Evolutionary conservation across 1,284 basidiomycete species (phyloP).

Genomic region (Pseudozyma flocculosa): DNA sequence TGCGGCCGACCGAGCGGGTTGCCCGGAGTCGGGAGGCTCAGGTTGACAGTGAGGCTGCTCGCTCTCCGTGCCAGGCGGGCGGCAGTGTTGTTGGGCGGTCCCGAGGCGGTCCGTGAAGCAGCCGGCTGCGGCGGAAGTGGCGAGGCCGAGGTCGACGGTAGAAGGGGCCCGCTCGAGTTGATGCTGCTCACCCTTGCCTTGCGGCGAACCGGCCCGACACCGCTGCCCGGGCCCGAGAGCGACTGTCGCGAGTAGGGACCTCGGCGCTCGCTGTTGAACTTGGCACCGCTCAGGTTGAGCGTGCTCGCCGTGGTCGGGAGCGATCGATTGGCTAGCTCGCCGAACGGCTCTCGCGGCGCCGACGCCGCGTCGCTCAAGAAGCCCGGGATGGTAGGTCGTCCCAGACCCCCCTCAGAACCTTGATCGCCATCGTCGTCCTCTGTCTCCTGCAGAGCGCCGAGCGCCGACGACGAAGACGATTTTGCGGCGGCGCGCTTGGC

Average conservation of each 20-base stretch:
- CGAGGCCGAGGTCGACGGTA: background rate
- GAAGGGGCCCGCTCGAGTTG: background rate
- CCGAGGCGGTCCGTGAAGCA: no score
- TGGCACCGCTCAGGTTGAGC: background rate
- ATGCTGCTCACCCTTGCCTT: slow-evolving; percentile 1
- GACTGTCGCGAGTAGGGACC: background rate
- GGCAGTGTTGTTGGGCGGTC: background rate
- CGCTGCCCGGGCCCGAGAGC: background rate
- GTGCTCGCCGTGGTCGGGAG: background rate
- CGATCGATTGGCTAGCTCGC: background rate
- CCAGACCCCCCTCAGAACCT: background rate
- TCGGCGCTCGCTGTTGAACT: background rate
- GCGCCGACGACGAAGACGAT: background rate
- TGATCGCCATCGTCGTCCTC: background rate
- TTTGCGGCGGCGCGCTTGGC: background rate
- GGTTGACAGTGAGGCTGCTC: background rate
- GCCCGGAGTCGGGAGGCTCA: background rate
- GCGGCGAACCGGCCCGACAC: slow-evolving; percentile 2
- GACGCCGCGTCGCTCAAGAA: background rate
- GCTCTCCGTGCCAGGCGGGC: background rate
- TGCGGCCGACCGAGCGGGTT: background rate
- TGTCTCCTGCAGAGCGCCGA: background rate
- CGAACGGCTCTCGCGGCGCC: background rate
- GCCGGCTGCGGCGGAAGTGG: no score
- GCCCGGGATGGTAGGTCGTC: background rate